Base-by-base conservation (phyloP, 2,329 filamentous ascomycete genomes). In the Aspergillus fischeri region DNA sequence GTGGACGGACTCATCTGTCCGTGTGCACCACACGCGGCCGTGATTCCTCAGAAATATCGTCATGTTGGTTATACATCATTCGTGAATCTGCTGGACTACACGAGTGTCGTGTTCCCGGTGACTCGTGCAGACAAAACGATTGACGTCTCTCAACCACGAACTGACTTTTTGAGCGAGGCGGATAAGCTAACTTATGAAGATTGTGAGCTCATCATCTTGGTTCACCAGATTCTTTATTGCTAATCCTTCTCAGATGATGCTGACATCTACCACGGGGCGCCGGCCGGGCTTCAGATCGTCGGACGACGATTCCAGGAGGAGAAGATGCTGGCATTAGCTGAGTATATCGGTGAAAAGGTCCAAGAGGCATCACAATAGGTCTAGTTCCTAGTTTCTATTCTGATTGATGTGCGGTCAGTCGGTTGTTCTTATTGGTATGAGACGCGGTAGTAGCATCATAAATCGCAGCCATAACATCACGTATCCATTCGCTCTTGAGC, bases 61-160 rank as follows among this genome's bases (percentile, higher is more conserved):
- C 76, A 80, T 60, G 73, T 77, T 55, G 79, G 75, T 48, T 81
- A 81, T 57, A 73, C 72, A 1, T 63, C 64, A 1, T 77, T 75
- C 11, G 74, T 84, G 48, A 87, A 86, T 61, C 50, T 83, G 20
- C 61, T 86, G 20, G 83, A 86, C 64, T 86, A 86, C 56, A 82
- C 79, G 1, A 74, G 73, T 32, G 78, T 79, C 0, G 76, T 81
- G 1, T 74, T 87, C 20, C 84, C 84, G 0, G 81, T 86, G 1
- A 85, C 82, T 0, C 77, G 69, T 47, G 81, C 78, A 0, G 78
- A 86, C 56, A 80, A 81, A 63, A 65, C 53, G 0, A 52, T 84
- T 4, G 84, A 86, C 65, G 63, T 70, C 14, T 70, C 78, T 41
- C 35, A 61, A 3, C 66, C 62, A 0, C 53, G 61, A 25, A 79